Conservation (phyloP, 1,284 basidiomycete species). For the Paramarasmius palmivorus region DNA sequence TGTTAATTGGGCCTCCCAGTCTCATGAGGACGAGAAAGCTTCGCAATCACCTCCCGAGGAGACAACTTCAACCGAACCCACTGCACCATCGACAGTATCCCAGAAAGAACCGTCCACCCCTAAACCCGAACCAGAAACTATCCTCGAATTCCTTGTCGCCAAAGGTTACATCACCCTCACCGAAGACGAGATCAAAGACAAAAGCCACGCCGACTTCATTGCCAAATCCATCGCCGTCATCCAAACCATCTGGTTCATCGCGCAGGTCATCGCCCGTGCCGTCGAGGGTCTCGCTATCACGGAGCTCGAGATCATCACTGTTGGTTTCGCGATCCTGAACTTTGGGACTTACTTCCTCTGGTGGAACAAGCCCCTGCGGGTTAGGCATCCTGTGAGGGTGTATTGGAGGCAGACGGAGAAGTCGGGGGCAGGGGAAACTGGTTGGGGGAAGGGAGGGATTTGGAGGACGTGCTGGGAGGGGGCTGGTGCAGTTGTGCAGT, state of each 20-base stretch:
- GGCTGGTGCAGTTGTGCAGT: too few species aligned
- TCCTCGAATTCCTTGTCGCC: background rate
- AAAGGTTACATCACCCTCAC: background rate
- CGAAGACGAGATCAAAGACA: background rate
- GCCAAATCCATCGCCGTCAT: background rate
- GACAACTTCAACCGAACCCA: too few species aligned
- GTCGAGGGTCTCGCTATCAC: background rate
- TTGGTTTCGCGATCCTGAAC: background rate
- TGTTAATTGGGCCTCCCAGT: too few species aligned
- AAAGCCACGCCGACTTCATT: background rate
- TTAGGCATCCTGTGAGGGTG: background rate
- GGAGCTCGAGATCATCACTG: background rate
- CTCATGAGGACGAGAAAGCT: too few species aligned
- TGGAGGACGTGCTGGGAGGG: too few species aligned
- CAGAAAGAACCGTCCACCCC: too few species aligned
- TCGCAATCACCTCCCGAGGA: too few species aligned
- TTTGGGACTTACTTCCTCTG: background rate
- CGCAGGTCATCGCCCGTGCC: background rate
- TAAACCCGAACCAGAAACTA: too few species aligned
- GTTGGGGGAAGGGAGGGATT: too few species aligned
- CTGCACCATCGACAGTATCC: too few species aligned
- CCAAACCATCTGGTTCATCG: constrained; percentile 1
- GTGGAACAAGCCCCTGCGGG: constrained; percentile 2
- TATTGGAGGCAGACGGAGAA: too few species aligned
- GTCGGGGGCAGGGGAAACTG: too few species aligned